Base-by-base conservation (phyloP, 768 basidiomycete species). In the Guyanaporus albipodus region DNA sequence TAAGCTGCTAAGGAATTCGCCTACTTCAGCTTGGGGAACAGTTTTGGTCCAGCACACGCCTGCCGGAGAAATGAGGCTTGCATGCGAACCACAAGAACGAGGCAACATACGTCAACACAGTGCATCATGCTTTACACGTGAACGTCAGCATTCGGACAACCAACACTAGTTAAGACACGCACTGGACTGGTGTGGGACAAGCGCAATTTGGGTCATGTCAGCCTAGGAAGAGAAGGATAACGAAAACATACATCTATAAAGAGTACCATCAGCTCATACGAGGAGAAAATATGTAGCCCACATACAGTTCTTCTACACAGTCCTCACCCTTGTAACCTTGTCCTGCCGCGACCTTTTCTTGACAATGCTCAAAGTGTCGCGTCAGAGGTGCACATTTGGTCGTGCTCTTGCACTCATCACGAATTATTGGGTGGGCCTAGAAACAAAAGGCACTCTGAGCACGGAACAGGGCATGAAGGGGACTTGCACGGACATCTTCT, bases 291-390 rank as follows among this genome's bases (percentile, higher is more conserved):
- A 39, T 12, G 31, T 24, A 4, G 4, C 28, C 38, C n/a, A 78
- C 85, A 66, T 57, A 88, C 87, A 91, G 66, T 76, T 91, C 91
- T 70, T 92, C 89, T 29, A 93, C 86, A 62, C 91, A 95, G 63
- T 94, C 91, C 74, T 95, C 93, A 53, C 82, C 82, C 64, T 89
- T 84, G 79, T 78, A 91, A 31, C 91, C 92, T 59, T 92, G 62
- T 22, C 92, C 93, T 24, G 73, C 75, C 49, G 80, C 69, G 38
- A 96, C 83, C 71, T 91, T 93, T 68, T 93, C 87, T 63, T 88
- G 79, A 68, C 93, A 95, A 62, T 93, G 88, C 49, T 85, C 78
- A 67, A 94, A 95, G 71, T 95, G 93, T 60, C 86, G 80, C 31
- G 83, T 73, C 46, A 83, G 65, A 29, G 80, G 68, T 31, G 77